These are phyloP conservation scores for Cadophora sp. DNA, from an alignment of 2,329 filamentous ascomycete genomes.

Conservation along the genomic window DNA sequence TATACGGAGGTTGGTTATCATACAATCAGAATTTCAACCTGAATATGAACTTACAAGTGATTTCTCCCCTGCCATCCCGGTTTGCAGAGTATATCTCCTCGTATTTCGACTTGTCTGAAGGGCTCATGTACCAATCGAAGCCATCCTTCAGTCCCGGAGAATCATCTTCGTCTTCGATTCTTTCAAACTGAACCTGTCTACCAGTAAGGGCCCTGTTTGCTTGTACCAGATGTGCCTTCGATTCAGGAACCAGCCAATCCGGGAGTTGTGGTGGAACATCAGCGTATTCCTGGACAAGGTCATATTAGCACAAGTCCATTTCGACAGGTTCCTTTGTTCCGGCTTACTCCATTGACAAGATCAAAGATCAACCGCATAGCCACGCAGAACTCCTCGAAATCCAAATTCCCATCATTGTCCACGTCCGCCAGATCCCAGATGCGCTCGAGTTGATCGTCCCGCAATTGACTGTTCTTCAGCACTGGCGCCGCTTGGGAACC, in stretches of 20 bases:
- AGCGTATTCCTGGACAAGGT: constrained; percentile 72
- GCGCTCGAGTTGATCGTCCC: constrained; percentile 87
- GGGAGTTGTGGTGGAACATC: constrained; percentile 88
- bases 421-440: constrained; percentile 98
- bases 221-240: constrained; percentile 88
- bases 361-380: constrained; percentile 99
- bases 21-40: not conserved
- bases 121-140: constrained; percentile 99
- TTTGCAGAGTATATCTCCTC: constrained; percentile 97
- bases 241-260: constrained; percentile 97
- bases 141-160: constrained; percentile 88
- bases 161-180: constrained; percentile 83
- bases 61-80: constrained; percentile 84
- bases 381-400: constrained; percentile 99
- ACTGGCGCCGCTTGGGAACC: constrained; percentile 74
- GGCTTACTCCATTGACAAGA: constrained; percentile 87
- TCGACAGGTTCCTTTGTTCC: not conserved
- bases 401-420: constrained; percentile 94
- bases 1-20: constrained; percentile 46
- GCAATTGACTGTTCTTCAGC: constrained; percentile 74
- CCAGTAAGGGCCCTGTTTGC: constrained; percentile 81
- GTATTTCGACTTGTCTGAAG: constrained; percentile 89
- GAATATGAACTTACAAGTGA: constrained; percentile 67
- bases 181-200: constrained; percentile 82
- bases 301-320: constrained; percentile 9